These are phyloP conservation scores for Neofusicoccum kwambonambiense DNA, from an alignment of 2,329 filamentous ascomycete species.

Conservation along the genomic window DNA sequence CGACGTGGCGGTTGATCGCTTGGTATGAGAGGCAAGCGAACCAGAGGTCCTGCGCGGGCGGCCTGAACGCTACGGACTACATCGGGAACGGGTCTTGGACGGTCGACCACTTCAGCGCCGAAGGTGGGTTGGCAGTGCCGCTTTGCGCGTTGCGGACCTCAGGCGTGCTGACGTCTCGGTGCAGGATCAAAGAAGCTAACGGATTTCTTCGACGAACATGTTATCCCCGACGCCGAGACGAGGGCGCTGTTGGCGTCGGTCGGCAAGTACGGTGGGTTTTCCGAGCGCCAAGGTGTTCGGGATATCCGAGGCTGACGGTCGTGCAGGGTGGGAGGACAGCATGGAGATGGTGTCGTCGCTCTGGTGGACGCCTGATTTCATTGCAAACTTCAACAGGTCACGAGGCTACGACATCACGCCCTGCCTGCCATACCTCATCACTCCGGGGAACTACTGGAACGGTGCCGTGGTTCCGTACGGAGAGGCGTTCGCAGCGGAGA, in stretches of 20 bases:
- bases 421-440: slow-evolving; percentile 33
- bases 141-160: background rate
- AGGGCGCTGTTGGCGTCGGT: slow-evolving; percentile 22
- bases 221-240: slow-evolving; percentile 26
- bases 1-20: slow-evolving; percentile 22
- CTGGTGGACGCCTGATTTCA: slow-evolving; percentile 28
- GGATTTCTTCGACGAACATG: slow-evolving; percentile 34
- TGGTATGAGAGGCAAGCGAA: slow-evolving; percentile 26
- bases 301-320: background rate
- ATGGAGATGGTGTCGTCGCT: slow-evolving; percentile 30
- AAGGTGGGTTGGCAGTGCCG: slow-evolving; percentile 24
- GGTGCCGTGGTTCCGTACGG: slow-evolving; percentile 18
- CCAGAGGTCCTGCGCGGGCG: slow-evolving; percentile 21
- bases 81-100: slow-evolving; percentile 35
- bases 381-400: slow-evolving; percentile 24
- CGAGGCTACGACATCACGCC: slow-evolving; percentile 30
- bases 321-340: slow-evolving; percentile 34
- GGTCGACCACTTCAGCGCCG: slow-evolving; percentile 34
- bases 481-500: slow-evolving; percentile 17
- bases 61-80: slow-evolving; percentile 26
- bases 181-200: slow-evolving; percentile 22
- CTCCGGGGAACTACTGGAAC: slow-evolving; percentile 20
- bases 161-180: background rate
- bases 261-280: slow-evolving; percentile 29
- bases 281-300: background rate